A percentile compares a stretch with the other conserved stretches of the same genome.
Evolutionary conservation across 345 rosid genomes (phyloP).

Genomic region (Populus nigra): DNA sequence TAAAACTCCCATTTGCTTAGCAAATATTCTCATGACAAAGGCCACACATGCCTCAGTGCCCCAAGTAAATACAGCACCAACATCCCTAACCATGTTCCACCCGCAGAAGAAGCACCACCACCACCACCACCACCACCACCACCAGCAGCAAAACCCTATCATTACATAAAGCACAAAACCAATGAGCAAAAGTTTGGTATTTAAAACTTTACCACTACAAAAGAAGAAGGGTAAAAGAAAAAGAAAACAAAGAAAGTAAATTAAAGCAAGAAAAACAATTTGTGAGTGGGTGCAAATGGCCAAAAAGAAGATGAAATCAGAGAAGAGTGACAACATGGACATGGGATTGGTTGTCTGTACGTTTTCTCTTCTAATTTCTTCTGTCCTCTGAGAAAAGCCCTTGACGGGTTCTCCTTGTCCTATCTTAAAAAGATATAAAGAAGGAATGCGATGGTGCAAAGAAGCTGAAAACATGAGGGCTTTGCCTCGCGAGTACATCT

Average conservation of each 20-base stretch:
- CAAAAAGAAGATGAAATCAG: neutral
- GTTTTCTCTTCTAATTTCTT: neutral
- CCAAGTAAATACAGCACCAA: slow-evolving; percentile 5
- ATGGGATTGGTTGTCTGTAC: neutral
- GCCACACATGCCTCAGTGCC: neutral
- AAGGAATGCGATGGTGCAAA: neutral
- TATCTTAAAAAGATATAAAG: neutral
- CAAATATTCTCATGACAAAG: neutral
- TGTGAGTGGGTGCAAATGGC: neutral
- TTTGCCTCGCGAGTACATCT: neutral
- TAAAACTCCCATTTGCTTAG: slow-evolving; percentile 6
- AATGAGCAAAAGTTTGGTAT: neutral
- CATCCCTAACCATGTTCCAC: slow-evolving; percentile 1
- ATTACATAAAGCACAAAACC: neutral
- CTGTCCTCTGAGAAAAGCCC: neutral
- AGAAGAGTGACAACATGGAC: neutral
- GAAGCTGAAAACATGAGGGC: neutral
- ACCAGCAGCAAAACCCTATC: neutral
- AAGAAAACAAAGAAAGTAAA: neutral
- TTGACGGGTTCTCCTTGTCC: slow-evolving; percentile 1
- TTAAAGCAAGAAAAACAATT: neutral
- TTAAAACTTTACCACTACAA: neutral
- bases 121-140: neutral
- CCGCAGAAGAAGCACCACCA: neutral
- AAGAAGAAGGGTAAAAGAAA: neutral